Conservation (phyloP, 352 stramenopile species). For the Halophytophthora polymorphica region DNA sequence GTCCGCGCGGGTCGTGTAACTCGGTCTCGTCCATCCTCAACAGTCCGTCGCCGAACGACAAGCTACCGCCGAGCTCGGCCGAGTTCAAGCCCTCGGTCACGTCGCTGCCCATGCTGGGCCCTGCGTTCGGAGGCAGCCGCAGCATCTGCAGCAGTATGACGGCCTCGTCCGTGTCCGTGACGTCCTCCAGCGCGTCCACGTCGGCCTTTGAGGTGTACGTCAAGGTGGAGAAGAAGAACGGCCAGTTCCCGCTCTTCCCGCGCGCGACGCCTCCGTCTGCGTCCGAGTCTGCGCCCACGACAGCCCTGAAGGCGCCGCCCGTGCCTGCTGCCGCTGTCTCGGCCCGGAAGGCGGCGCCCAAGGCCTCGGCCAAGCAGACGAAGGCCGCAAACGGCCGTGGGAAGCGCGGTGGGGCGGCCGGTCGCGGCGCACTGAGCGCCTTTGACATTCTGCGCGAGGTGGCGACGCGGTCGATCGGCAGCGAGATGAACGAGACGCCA, state of each 20-base stretch:
- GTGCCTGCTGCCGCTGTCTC: neutral
- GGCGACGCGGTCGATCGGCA: conserved; percentile 61
- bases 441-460: conserved; percentile 85
- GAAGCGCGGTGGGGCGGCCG: conserved; percentile 18
- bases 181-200: conserved; percentile 9
- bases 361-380: conserved; percentile 12
- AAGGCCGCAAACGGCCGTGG: conserved; percentile 27
- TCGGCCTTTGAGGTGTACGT: conserved; percentile 42
- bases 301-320: conserved; percentile 16
- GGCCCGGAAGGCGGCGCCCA: conserved; percentile 16
- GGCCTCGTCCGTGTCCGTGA: conserved; percentile 11
- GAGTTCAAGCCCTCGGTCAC: conserved; percentile 25
- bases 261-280: conserved; percentile 16
- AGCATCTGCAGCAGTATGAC: conserved; percentile 4
- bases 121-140: conserved; percentile 7
- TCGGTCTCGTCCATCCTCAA: conserved; percentile 77
- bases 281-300: neutral
- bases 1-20: conserved; percentile 41
- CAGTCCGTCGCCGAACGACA: conserved; percentile 50
- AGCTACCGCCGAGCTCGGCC: conserved; percentile 14
- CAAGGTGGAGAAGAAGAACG: conserved; percentile 57
- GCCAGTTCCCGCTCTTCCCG: conserved; percentile 23
- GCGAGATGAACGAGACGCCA: conserved; percentile 37
- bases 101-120: conserved; percentile 39
- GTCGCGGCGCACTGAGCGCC: conserved; percentile 43